Base-by-base conservation (phyloP, 495 filamentous ascomycete species). In the Penicillium waksmanii region DNA sequence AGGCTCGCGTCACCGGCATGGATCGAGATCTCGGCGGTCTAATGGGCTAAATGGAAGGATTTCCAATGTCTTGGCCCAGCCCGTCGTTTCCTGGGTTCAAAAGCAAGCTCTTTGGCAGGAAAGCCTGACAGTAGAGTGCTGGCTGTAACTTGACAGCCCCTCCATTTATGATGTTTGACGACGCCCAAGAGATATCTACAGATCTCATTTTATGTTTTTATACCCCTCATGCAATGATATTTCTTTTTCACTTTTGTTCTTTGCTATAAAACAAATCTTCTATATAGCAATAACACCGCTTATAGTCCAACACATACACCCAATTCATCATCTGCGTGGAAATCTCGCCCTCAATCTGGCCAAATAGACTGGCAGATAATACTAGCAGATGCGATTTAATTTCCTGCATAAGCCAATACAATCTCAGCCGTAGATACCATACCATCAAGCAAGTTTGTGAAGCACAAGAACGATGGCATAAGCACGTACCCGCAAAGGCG, bases 11-110 rank as follows among this genome's bases (percentile, higher is more conserved):
- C 31, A 85, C 77, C 48, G 87, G 85, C 3, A 90, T 97, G 82
- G 92, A 94, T 58, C 85, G 82, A 58, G 92, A 97, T 70, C 73
- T 97, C 18, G 86, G 85, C 3, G 88, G 87, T 1, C 66, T 96
- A 8, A 64, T 82, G 55, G 68, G 82, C 51, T 87, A 75, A 84
- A n/a, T 10, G 34, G 17, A 44, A n/a, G 17, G 15, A 19, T 44
- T 19, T 10, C n/a, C n/a, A 4, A n/a, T 6, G 15, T 8, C 0
- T 18, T 5, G n/a, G 19, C 6, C n/a, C 46, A 27, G 18, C 8
- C 21, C 21, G 21, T n/a, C 46, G 15, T 48, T 44, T 10, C 17
- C 46, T 25, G 12, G 18, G 19, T 19, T 15, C 21, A 25, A 15
- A 47, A 18, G 9, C 23, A 47, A 21, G 44, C 17, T 47, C 34